phyloP scores from a whole-genome alignment of 495 filamentous ascomycete genomes.

The Cenococcum geophilum region DNA sequence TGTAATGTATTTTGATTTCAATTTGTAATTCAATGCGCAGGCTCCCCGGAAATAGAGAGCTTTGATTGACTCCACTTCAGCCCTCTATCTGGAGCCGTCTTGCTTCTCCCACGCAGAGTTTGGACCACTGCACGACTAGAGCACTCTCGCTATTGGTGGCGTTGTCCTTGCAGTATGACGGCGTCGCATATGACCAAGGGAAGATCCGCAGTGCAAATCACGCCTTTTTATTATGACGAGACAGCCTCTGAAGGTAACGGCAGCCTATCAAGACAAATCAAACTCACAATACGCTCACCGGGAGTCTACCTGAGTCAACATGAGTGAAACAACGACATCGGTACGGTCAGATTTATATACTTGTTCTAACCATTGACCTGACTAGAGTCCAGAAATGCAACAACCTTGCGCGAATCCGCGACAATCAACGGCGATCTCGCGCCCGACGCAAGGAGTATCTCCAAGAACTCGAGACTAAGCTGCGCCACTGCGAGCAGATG shows the following conservation, averaged over 20 bases:
- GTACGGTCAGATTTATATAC: conserved; percentile 2
- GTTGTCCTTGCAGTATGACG: conserved; percentile 1
- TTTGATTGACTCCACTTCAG: neutral
- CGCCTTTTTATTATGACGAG: neutral
- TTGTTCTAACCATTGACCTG: neutral
- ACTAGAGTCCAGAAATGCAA: conserved; percentile 32
- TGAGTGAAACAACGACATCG: conserved; percentile 21
- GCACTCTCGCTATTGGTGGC: conserved; percentile 7
- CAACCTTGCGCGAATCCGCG: conserved; percentile 55
- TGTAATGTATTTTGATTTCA: no score
- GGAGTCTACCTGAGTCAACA: conserved; percentile 9
- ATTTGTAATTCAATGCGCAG: no score
- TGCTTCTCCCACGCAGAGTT: neutral
- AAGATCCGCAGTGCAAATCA: neutral
- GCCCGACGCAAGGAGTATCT: conserved; percentile 72
- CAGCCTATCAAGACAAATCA: conserved; percentile 11
- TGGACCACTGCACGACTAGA: neutral
- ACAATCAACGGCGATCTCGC: conserved; percentile 76
- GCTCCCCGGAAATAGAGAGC: conserved; percentile 2
- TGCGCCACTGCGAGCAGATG: conserved; percentile 52
- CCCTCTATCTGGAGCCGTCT: neutral
- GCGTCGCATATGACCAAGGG: neutral
- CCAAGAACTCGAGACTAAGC: conserved; percentile 58
- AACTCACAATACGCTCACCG: conserved; percentile 1
- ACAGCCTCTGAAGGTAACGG: neutral